Base-by-base conservation (phyloP, 805 yeast genomes). In the Wickerhamomyces chambardii region DNA sequence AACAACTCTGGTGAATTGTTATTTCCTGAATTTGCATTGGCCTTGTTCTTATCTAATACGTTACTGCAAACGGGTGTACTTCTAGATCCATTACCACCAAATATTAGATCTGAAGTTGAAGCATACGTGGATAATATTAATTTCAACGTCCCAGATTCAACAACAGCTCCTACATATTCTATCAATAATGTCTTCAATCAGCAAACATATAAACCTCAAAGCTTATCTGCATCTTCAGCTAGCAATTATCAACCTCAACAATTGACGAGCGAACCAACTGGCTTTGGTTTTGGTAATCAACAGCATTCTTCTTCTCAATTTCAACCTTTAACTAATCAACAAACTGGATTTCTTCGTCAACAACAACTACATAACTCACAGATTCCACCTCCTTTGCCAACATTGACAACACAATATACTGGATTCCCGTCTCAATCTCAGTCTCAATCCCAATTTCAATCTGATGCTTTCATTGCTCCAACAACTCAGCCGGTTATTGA, bases 1-100 rank as follows among this genome's bases (percentile, higher is more conserved):
- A 83, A 78, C 47, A 81, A 76, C 48, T 78, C 92, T 7, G 97
- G 97, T 2, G 70, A 76, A 36, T 70, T 90, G 41, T 61, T 90
- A 47, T 90, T 89, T 53, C 97, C 97, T 2, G 97, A 90, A 57
- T 90, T 90, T 66, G 95, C 95, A 14, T 66, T 90, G 44, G 7
- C 22, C 10, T 10, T 19, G 7, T 19, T 8, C 10, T 10, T 19
- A 19, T 7, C 10, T 4, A 19, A 19, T 19, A 19, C 22, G 2
- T 19, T 8, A 8, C 10, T 19, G 10, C 10, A 7, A 19, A 19
- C 22, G 7, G 22, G 22, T 19, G 22, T 19, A 8, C 10, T 19
- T 8, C 10, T 19, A 19, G 22, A 19, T 19, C 22, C 22, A 8
- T 4, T 19, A 19, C 22, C 22, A 7, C 70, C 70, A 17, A 78